phyloP scores from a whole-genome alignment of 495 filamentous ascomycete species.

The Niebla homalea region DNA sequence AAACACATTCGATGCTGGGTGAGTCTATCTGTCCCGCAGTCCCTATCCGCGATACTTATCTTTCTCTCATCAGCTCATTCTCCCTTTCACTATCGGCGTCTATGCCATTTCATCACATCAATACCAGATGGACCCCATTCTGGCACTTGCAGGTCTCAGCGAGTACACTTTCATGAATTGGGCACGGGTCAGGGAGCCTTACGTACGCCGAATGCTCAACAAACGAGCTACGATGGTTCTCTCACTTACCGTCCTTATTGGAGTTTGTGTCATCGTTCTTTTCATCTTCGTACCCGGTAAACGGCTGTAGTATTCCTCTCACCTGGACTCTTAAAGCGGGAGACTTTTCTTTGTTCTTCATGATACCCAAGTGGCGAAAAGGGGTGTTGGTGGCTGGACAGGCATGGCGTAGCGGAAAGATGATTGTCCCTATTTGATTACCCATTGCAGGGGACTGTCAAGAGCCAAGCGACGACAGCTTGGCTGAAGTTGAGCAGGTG shows the following conservation, averaged over 20 bases:
- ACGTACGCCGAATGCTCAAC: slow-evolving; percentile 67
- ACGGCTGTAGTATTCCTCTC: slow-evolving; percentile 41
- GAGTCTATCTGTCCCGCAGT: slow-evolving; percentile 23
- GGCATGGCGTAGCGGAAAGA: no score
- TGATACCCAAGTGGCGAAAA: no score
- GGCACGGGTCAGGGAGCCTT: slow-evolving; percentile 73
- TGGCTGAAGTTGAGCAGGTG: no score
- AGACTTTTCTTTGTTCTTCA: no score
- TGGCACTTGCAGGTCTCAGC: slow-evolving; percentile 78
- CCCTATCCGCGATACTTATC: not conserved
- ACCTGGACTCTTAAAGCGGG: not conserved
- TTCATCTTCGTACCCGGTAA: slow-evolving; percentile 93
- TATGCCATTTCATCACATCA: slow-evolving; percentile 84
- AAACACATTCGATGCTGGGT: slow-evolving; percentile 71
- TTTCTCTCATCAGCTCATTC: slow-evolving; percentile 52
- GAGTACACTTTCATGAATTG: slow-evolving; percentile 93
- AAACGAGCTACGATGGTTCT: slow-evolving; percentile 71
- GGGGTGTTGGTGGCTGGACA: no score
- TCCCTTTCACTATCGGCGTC: slow-evolving; percentile 84
- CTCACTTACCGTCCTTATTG: slow-evolving; percentile 55
- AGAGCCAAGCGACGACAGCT: no score
- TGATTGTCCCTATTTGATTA: no score
- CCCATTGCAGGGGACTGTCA: no score
- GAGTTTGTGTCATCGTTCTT: slow-evolving; percentile 60
- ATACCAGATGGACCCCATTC: slow-evolving; percentile 82